These are phyloP conservation scores for Cercospora sesami DNA, from an alignment of 2,329 filamentous ascomycete genomes.

Conservation along the genomic window DNA sequence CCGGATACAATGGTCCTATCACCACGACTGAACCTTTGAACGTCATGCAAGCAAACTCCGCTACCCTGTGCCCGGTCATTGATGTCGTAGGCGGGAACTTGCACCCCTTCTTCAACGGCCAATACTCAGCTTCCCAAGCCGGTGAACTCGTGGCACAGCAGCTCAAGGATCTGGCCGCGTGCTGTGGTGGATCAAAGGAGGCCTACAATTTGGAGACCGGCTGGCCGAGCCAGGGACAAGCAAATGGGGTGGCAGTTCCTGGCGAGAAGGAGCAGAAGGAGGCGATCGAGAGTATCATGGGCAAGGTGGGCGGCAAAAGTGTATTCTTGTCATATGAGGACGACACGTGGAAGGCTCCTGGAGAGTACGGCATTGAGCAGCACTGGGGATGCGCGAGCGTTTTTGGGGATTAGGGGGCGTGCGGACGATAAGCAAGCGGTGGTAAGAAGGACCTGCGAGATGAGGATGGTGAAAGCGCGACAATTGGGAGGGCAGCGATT, in stretches of 20 bases:
- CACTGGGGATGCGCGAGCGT: slow-evolving; percentile 66
- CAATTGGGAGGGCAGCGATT: neutral
- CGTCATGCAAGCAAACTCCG: slow-evolving; percentile 66
- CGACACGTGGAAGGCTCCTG: slow-evolving; percentile 78
- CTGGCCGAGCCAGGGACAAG: slow-evolving; percentile 71
- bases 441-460: neutral
- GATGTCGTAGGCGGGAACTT: slow-evolving; percentile 84
- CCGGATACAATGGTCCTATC: slow-evolving; percentile 66
- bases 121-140: slow-evolving; percentile 62
- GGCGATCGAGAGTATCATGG: slow-evolving; percentile 71
- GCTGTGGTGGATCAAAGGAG: slow-evolving; percentile 67
- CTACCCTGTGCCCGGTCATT: slow-evolving; percentile 67
- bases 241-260: slow-evolving; percentile 73
- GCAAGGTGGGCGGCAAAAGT: slow-evolving; percentile 64
- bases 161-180: slow-evolving; percentile 66
- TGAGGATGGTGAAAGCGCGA: neutral
- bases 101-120: slow-evolving; percentile 89
- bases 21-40: slow-evolving; percentile 86
- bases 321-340: slow-evolving; percentile 81
- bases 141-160: slow-evolving; percentile 75
- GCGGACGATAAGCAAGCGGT: neutral
- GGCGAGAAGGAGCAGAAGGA: slow-evolving; percentile 64
- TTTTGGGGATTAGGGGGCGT: slow-evolving; percentile 20
- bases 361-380: slow-evolving; percentile 72
- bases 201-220: slow-evolving; percentile 87